These are phyloP conservation scores for Datisca glomerata DNA, from an alignment of 306 rosid genomes.

Conservation along the genomic window DNA sequence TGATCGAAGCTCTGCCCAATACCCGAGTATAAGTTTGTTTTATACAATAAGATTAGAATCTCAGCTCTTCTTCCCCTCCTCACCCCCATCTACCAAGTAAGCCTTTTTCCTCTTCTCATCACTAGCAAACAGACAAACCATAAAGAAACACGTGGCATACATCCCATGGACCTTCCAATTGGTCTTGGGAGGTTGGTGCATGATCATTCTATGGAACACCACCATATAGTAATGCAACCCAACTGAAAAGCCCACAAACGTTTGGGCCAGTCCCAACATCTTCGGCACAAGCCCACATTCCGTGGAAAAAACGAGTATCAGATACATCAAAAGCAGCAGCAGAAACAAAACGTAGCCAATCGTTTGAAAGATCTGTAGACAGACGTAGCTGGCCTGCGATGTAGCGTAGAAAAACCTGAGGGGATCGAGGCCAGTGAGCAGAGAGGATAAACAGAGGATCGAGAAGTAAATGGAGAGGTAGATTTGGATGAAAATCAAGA, in stretches of 20 bases:
- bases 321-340: constrained; percentile 59
- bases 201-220: constrained; percentile 76
- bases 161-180: constrained; percentile 82
- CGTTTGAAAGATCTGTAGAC: constrained; percentile 66
- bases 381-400: constrained; percentile 62
- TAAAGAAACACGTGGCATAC: constrained; percentile 65
- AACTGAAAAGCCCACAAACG: constrained; percentile 49
- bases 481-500: constrained; percentile 79
- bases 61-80: constrained; percentile 70
- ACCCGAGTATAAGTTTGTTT: too few relatives aligned
- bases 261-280: constrained; percentile 67
- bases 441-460: constrained; percentile 52
- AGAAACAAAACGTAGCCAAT: constrained; percentile 68
- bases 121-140: constrained; percentile 34
- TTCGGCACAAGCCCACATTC: constrained; percentile 52
- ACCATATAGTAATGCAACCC: constrained; percentile 82
- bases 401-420: constrained; percentile 75
- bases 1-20: too few relatives aligned
- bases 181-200: constrained; percentile 63
- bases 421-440: constrained; percentile 71
- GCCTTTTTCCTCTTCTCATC: constrained; percentile 75
- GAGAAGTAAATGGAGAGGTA: constrained; percentile 78
- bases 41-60: neutral
- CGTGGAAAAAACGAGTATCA: constrained; percentile 62
- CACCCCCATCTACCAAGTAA: constrained; percentile 73